Conservation (phyloP, 306 rosid species). For the Vigna nakashimae region DNA sequence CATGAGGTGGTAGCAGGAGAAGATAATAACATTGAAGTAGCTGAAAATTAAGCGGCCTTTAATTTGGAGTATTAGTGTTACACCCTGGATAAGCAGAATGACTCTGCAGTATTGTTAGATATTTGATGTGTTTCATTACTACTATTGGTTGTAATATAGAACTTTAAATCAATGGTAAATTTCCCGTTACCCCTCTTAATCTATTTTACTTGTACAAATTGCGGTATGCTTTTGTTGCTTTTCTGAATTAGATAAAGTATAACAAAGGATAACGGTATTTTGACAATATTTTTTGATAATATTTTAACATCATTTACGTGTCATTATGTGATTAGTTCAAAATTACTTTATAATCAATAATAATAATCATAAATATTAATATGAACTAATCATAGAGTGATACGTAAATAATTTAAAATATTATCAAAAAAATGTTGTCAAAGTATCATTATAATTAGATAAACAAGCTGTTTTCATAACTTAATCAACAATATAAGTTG, state of each 20-base stretch:
- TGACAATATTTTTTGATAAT: too few relatives aligned
- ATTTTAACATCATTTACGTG: too few relatives aligned
- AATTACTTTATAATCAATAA: too few relatives aligned
- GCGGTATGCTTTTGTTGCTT: not conserved
- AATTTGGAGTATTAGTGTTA: slow-evolving; percentile 36
- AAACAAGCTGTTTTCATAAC: too few relatives aligned
- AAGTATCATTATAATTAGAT: not conserved
- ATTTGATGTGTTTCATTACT: slow-evolving; percentile 36
- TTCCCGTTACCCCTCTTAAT: slow-evolving; percentile 20
- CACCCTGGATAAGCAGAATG: slow-evolving; percentile 37
- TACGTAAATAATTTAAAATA: too few relatives aligned
- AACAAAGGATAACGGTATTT: too few relatives aligned
- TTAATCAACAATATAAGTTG: too few relatives aligned
- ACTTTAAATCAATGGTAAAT: slow-evolving; percentile 44
- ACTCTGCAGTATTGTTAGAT: slow-evolving; percentile 44
- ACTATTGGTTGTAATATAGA: slow-evolving; percentile 32
- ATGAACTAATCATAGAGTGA: too few relatives aligned
- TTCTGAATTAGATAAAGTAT: not conserved
- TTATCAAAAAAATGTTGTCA: too few relatives aligned
- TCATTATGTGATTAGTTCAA: too few relatives aligned
- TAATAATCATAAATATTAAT: too few relatives aligned
- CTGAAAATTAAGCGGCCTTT: slow-evolving; percentile 48
- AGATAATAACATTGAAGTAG: slow-evolving; percentile 49
- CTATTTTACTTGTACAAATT: not conserved
- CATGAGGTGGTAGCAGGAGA: slow-evolving; percentile 48